phyloP scores from a whole-genome alignment of 2,329 filamentous ascomycete genomes.

The Arthrinium phaeospermum region DNA sequence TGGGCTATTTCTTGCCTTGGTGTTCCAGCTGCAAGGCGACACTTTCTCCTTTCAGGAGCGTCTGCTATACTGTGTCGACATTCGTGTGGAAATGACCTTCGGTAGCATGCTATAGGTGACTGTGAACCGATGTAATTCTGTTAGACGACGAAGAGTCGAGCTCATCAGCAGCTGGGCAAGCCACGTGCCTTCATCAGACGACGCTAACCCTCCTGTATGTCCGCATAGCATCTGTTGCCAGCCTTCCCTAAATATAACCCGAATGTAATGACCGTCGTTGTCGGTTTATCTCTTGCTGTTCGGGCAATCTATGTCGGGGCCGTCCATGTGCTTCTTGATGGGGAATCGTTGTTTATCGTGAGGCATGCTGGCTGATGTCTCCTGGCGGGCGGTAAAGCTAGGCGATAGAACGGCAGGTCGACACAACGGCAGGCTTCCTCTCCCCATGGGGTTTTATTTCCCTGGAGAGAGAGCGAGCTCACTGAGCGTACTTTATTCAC shows the following conservation, averaged over 20 bases:
- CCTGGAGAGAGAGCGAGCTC: not conserved
- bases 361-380: not conserved
- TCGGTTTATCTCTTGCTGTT: not conserved
- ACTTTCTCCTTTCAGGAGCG: not conserved
- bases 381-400: not conserved
- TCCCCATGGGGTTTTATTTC: not conserved
- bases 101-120: not conserved
- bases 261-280: not conserved
- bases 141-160: not conserved
- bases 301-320: not conserved
- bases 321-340: not conserved
- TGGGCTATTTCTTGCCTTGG: not conserved
- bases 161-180: not conserved
- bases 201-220: not conserved
- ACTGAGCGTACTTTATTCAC: not conserved
- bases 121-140: not conserved
- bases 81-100: not conserved
- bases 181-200: conserved; percentile 6
- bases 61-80: not conserved
- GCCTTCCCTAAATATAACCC: not conserved
- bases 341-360: not conserved
- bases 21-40: not conserved
- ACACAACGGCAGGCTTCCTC: not conserved
- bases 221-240: not conserved
- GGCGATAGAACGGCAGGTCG: not conserved